Base-by-base conservation (phyloP, 805 yeast species). In the Zygotorulaspora florentina region DNA sequence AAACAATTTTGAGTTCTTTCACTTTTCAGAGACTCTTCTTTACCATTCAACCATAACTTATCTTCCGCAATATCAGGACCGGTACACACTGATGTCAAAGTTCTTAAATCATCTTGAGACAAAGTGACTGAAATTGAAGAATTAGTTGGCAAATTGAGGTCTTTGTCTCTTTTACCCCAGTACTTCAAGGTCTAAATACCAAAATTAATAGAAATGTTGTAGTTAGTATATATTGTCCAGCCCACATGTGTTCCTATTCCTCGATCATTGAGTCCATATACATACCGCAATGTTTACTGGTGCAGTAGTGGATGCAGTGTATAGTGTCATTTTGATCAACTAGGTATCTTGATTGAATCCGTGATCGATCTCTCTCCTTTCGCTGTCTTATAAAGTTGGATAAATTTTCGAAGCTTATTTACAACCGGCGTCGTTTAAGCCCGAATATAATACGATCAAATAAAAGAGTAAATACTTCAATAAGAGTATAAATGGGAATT, bases 131-230 rank as follows among this genome's bases (percentile, higher is more conserved):
- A 87, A 55, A 93, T 89, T 25, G 97, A 89, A 10, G 95, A 86
- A 72, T 93, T 93, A 43, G 99, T 93, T 40, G 99, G 99, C 43
- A 93, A 73, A 63, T 93, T 93, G 60, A 93, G 78, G 39, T 74
- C 72, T 52, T 81, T 83, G 68, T 93, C 98, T 62, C 99, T 80
- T 70, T 93, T 93, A 40, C 99, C 99, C 99, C 99, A 93, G 73
- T 93, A 93, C 70, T 93, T 93, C 54, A 93, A 76, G 33, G 98
- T 93, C 81, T 82, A 52, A 11, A 33, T 33, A 17, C 15, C 18
- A 13, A 47, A n/a, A 11, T 27, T 12, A n/a, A 40, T 17, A 39
- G 39, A 30, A 10, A 29, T 20, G 17, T 12, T 3, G 20, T 33
- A 33, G 36, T 33, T 33, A 33, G 36, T 33, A 33, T n/a, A n/a